Conservation (phyloP, 352 stramenopile species). For the Pelagophyceae sp. region DNA sequence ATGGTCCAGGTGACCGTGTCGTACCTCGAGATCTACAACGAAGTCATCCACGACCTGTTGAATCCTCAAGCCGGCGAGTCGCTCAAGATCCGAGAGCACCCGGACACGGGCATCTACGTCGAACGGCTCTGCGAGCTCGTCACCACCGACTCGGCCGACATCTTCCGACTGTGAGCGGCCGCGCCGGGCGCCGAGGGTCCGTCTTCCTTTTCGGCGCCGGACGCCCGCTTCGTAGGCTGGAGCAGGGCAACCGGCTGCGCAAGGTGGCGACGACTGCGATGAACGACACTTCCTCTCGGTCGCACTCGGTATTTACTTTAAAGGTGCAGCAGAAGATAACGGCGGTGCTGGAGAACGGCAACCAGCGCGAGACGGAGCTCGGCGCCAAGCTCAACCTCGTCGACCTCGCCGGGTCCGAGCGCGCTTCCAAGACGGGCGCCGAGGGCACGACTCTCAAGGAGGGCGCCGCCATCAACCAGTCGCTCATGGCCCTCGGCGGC, state of each 20-base stretch:
- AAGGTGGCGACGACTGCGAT: slow-evolving; percentile 73
- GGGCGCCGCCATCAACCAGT: slow-evolving; percentile 79
- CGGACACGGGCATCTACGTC: slow-evolving; percentile 72
- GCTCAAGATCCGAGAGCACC: slow-evolving; percentile 74
- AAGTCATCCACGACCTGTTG: slow-evolving; percentile 82
- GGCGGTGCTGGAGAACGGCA: neutral
- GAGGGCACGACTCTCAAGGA: slow-evolving; percentile 73
- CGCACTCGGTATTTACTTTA: slow-evolving; percentile 90
- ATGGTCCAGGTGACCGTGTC: slow-evolving; percentile 66
- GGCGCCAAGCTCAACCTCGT: slow-evolving; percentile 80
- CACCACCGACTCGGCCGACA: slow-evolving; percentile 56
- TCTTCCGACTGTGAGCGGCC: slow-evolving; percentile 59
- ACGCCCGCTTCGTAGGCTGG: too few relatives aligned
- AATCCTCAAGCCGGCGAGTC: slow-evolving; percentile 73
- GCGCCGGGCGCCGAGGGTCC: neutral
- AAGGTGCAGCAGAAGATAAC: slow-evolving; percentile 67
- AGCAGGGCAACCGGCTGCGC: slow-evolving; percentile 52
- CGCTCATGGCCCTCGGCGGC: slow-evolving; percentile 71
- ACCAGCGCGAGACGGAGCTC: slow-evolving; percentile 54
- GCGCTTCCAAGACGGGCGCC: slow-evolving; percentile 71
- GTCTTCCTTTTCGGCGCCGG: slow-evolving; percentile 1
- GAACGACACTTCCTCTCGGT: slow-evolving; percentile 77
- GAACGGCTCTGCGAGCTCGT: slow-evolving; percentile 64
- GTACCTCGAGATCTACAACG: slow-evolving; percentile 91
- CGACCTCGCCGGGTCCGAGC: slow-evolving; percentile 71